phyloP scores from a whole-genome alignment of 2,329 filamentous ascomycete species.

The Cladophialophora exuberans region DNA sequence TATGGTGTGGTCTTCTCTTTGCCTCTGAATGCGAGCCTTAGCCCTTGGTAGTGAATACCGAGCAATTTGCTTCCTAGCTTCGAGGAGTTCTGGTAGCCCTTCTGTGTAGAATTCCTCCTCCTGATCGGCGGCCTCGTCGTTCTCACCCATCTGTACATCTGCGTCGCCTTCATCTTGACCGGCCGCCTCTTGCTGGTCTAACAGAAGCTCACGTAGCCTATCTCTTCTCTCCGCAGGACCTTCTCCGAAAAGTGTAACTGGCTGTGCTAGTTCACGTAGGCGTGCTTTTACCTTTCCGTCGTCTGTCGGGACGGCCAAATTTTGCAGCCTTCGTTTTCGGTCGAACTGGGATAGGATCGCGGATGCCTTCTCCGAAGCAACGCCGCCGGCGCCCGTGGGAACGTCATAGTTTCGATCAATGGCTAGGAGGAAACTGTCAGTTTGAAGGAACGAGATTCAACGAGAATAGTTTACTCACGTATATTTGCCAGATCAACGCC shows the following conservation, averaged over 20 bases:
- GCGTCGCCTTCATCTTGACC: conserved; percentile 59
- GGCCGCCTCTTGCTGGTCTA: conserved; percentile 67
- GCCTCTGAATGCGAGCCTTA: conserved; percentile 73
- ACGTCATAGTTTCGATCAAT: conserved; percentile 85
- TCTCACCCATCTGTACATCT: conserved; percentile 58
- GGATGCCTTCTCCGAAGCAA: conserved; percentile 78
- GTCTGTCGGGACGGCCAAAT: conserved; percentile 90
- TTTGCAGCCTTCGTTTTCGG: conserved; percentile 84
- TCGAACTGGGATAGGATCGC: conserved; percentile 87
- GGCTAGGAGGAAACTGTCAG: conserved; percentile 44
- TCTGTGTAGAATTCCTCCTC: conserved; percentile 96
- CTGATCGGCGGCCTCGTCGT: conserved; percentile 68
- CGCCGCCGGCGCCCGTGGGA: conserved; percentile 62
- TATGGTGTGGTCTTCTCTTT: conserved; percentile 80
- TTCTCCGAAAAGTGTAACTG: conserved; percentile 92
- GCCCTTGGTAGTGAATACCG: conserved; percentile 82
- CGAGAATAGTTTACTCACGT: conserved; percentile 53
- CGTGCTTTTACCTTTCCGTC: conserved; percentile 81
- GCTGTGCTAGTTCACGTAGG: conserved; percentile 86
- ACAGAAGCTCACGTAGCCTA: conserved; percentile 78
- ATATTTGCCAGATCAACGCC: conserved; percentile 66
- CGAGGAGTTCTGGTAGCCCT: conserved; percentile 72
- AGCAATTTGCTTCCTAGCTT: conserved; percentile 78
- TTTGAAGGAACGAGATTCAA: background rate
- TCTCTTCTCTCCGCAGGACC: conserved; percentile 83